Conservation (phyloP, 306 rosid genomes). For the Sphenostylis stenocarpa region DNA sequence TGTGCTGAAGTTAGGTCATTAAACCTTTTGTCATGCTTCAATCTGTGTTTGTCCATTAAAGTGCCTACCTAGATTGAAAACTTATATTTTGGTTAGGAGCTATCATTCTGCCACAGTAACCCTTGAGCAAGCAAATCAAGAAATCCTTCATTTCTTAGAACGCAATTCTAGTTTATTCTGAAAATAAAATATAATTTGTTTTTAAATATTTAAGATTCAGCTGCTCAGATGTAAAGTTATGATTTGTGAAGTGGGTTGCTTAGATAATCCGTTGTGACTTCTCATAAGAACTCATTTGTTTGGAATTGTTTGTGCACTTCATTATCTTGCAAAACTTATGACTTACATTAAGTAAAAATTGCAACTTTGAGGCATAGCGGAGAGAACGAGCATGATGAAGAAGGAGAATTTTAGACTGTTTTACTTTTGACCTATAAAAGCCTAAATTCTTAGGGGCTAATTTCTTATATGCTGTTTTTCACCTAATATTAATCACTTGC, state of each 20-base stretch:
- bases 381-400: not conserved
- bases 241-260: conserved; percentile 10
- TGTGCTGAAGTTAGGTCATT: not conserved
- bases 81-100: not conserved
- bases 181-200: not conserved
- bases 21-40: not conserved
- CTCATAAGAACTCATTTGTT: conserved; percentile 10
- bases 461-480: not conserved
- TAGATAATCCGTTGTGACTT: not conserved
- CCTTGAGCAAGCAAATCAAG: not conserved
- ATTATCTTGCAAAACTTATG: not conserved
- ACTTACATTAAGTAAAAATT: not conserved
- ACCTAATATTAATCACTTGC: not conserved
- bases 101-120: conserved; percentile 5
- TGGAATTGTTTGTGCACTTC: not conserved
- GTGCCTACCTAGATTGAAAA: not conserved
- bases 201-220: conserved; percentile 14
- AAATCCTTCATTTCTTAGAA: not conserved
- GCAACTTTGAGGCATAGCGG: conserved; percentile 2
- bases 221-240: not conserved
- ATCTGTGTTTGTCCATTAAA: not conserved
- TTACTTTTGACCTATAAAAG: not conserved
- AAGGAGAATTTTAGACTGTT: not conserved
- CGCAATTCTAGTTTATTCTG: not conserved
- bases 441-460: not conserved